A percentile compares a stretch with the other conserved stretches of the same genome.
Conservation (phyloP, 2,329 filamentous ascomycete genomes). For the Pyrenochaeta sp. region DNA sequence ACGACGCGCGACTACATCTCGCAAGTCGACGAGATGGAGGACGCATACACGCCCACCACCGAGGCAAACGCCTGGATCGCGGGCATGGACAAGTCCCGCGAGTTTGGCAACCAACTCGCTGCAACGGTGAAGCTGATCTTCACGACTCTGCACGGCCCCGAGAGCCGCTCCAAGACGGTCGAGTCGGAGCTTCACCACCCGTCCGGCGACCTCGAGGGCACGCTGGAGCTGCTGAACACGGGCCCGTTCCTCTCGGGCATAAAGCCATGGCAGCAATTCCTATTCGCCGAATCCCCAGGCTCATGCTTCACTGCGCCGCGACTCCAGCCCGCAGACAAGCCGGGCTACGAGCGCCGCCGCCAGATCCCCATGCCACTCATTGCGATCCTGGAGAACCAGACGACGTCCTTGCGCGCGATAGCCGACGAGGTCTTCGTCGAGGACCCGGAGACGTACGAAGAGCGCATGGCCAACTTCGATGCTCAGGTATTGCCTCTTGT, state of each 20-base stretch:
- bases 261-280: constrained; percentile 39
- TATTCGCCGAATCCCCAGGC: constrained; percentile 26
- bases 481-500: neutral
- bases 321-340: neutral
- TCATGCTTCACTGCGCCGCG: too few relatives aligned
- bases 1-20: constrained; percentile 1
- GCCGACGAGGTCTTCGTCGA: neutral
- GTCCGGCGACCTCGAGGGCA: neutral
- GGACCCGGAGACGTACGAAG: neutral
- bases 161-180: neutral
- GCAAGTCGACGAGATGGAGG: too few relatives aligned
- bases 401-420: constrained; percentile 14
- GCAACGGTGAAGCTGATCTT: too few relatives aligned
- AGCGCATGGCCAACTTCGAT: constrained; percentile 9
- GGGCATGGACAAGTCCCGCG: too few relatives aligned
- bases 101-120: too few relatives aligned
- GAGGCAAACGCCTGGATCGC: too few relatives aligned
- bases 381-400: constrained; percentile 31
- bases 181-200: constrained; percentile 19
- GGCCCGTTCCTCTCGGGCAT: constrained; percentile 31
- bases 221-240: constrained; percentile 5
- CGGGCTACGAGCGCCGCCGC: neutral
- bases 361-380: constrained; percentile 35
- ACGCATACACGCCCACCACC: constrained; percentile 1
- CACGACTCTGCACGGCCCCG: too few relatives aligned